These are phyloP conservation scores for Isoetes engelmannii DNA, from an alignment of 83 land plant genomes.

Conservation along the genomic window DNA sequence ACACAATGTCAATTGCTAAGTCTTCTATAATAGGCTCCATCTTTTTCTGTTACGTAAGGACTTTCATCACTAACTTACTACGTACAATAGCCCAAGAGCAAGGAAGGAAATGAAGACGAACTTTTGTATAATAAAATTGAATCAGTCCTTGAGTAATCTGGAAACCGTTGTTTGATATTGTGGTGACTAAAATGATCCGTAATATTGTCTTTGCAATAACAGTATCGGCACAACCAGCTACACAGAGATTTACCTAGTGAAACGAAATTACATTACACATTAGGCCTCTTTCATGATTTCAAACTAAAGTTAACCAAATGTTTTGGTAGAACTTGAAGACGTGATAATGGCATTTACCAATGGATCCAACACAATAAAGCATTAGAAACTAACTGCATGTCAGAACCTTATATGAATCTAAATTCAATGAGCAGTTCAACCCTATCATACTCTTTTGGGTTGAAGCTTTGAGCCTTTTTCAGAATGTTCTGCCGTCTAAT, in stretches of 20 bases:
- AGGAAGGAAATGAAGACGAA: not conserved
- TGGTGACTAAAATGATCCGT: not conserved
- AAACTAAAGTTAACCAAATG: too few species aligned
- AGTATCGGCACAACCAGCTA: slow-evolving; percentile 10
- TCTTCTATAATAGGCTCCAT: slow-evolving; percentile 8
- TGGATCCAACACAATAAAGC: too few species aligned
- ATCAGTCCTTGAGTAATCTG: not conserved
- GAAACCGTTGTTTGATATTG: not conserved
- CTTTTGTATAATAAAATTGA: not conserved
- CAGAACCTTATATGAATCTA: too few species aligned
- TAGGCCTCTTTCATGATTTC: too few species aligned
- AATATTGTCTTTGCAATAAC: not conserved
- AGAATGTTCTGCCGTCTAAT: too few species aligned
- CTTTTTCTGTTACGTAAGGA: not conserved
- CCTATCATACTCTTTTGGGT: too few species aligned
- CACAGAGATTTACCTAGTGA: not conserved
- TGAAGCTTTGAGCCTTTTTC: too few species aligned
- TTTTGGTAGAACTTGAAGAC: too few species aligned
- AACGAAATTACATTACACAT: too few species aligned
- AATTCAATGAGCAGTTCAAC: too few species aligned
- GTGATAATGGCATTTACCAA: too few species aligned
- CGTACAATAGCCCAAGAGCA: not conserved
- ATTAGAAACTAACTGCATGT: too few species aligned
- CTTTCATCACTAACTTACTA: not conserved
- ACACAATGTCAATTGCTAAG: slow-evolving; percentile 29